Conservation (phyloP, 1,284 basidiomycete species). For the Naganishia sp. region DNA sequence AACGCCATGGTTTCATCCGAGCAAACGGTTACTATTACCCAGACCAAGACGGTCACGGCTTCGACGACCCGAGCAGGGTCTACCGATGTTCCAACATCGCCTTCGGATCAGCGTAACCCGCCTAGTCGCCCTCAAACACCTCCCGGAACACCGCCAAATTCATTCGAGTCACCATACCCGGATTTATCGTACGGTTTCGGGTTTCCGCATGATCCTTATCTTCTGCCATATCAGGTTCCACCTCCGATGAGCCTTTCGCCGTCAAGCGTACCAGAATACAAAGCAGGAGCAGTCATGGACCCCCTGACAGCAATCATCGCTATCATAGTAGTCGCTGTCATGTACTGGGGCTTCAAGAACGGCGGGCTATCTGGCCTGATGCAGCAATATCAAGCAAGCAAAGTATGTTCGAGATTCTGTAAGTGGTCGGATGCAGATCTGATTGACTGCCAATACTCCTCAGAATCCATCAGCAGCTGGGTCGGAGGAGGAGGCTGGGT, state of each 20-base stretch:
- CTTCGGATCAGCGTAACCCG: background rate
- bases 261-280: background rate
- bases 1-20: background rate
- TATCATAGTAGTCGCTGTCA: slow-evolving; percentile 19
- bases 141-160: background rate
- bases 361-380: background rate
- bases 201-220: slow-evolving; percentile 5
- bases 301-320: slow-evolving; percentile 26
- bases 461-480: background rate
- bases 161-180: background rate
- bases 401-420: no score
- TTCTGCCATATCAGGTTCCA: slow-evolving; percentile 1
- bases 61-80: background rate
- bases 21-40: slow-evolving; percentile 11
- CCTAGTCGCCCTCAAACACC: background rate
- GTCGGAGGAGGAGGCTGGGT: background rate
- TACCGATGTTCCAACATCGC: background rate
- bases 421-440: background rate
- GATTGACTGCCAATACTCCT: background rate
- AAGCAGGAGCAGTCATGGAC: slow-evolving; percentile 24
- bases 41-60: slow-evolving; percentile 11
- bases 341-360: slow-evolving; percentile 31
- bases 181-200: background rate
- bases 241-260: slow-evolving; percentile 12
- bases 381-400: background rate